Evolutionary conservation across 139 green algal genomes (phyloP), one percentile per base, ranked within the genome.

Genomic region (Picochlorum sp.): DNA sequence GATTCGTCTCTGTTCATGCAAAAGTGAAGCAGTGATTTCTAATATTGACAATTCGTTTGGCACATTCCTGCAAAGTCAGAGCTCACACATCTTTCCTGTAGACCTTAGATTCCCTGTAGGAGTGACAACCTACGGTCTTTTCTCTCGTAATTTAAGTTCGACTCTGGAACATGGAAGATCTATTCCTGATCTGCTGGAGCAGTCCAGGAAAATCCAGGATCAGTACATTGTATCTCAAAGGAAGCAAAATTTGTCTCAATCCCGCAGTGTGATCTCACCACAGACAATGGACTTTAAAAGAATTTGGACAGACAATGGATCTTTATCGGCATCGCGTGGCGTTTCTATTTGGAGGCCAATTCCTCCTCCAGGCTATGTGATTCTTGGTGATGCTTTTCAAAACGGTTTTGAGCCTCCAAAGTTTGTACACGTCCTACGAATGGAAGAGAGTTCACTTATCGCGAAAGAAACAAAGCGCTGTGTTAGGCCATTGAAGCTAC

Each of bases 281-380:
- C 16, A 18, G 11, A 64, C 69, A 6, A 59, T 75, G 4, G 74
- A 79, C 60, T 81, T 79, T 45, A 50, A 58, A 13, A 54, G 71
- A 3, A 13, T 81, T 10, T 81, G 74, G 66, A 67, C 16, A 50
- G 58, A 65, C 23, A 45, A 68, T 4, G 66, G 55, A 21, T 11
- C 44, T 26, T 26, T 7, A 23, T 21, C 64, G 5, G 44, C 54
- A 4, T 66, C 79, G 34, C 66, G 69, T 4, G 86, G 83, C 9
- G 54, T 95, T 10, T 83, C 77, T n/a, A 54, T 96, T 21, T 97
- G 90, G 90, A 75, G 89, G 11, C 89, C 90, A 3, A 64, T 83
- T 62, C 52, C 82, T 1, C 83, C 86, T 1, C 57, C 73, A 20
- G 90, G 90, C 59, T 97, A 97, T 50, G 75, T 57, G 4, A 49